Percentiles rank a stretch among this genome's conserved stretches.
These are phyloP conservation scores for Ambrosia hybrid DNA, from an alignment of 140 eudicot species.

Conservation along the genomic window DNA sequence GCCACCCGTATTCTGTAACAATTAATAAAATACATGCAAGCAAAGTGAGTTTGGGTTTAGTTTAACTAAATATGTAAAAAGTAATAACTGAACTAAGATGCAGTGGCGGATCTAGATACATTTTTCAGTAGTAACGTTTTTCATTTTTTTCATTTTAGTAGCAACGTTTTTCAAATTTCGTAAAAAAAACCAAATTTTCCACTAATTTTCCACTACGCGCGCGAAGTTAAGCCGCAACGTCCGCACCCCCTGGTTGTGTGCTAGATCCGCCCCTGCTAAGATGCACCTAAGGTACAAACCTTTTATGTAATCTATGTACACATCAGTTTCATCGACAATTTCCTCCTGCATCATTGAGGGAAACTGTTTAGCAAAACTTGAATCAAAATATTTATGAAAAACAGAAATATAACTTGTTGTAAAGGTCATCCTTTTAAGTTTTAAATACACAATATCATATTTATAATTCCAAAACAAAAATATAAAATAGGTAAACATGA, in stretches of 20 bases:
- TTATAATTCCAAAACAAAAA: background rate
- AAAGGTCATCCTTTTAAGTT: background rate
- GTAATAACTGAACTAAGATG: background rate
- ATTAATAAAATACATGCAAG: constrained; percentile 11
- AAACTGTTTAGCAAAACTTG: constrained; percentile 19
- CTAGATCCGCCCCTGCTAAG: too few species aligned
- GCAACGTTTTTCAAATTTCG: too few species aligned
- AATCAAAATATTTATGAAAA: background rate
- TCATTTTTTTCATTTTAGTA: too few species aligned
- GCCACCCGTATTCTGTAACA: constrained; percentile 88
- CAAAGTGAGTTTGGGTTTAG: background rate
- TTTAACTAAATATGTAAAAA: constrained; percentile 6
- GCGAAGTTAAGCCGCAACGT: too few species aligned
- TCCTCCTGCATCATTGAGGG: constrained; percentile 67
- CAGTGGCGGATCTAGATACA: too few species aligned
- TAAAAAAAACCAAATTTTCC: too few species aligned
- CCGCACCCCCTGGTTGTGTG: too few species aligned
- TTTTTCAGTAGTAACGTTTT: too few species aligned
- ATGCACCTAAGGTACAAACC: constrained; percentile 18
- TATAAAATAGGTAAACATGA: background rate
- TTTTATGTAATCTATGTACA: constrained; percentile 85
- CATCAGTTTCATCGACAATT: constrained; percentile 97
- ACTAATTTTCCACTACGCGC: too few species aligned
- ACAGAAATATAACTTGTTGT: background rate
- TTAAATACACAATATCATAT: background rate